phyloP scores from a whole-genome alignment of 768 basidiomycete genomes.

The Sporobolomyces pararoseus region DNA sequence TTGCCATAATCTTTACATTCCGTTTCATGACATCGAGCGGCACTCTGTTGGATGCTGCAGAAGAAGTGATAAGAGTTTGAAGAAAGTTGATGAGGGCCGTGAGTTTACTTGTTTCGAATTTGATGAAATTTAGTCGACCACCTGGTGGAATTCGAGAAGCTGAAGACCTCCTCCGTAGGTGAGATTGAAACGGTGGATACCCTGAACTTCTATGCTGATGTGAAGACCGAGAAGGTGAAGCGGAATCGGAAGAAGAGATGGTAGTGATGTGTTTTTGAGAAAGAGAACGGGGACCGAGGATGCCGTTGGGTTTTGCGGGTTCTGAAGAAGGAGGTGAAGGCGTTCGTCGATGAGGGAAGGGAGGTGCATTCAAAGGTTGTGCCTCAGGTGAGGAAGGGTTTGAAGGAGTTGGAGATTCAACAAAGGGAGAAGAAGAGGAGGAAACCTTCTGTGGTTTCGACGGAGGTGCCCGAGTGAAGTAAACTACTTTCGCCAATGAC shows the following conservation, averaged over 20 bases:
- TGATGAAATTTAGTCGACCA: slow-evolving; percentile 93
- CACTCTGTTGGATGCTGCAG: slow-evolving; percentile 79
- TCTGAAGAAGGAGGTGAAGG: slow-evolving; percentile 33
- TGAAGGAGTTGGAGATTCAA: slow-evolving; percentile 31
- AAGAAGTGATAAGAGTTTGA: slow-evolving; percentile 75
- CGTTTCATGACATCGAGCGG: slow-evolving; percentile 78
- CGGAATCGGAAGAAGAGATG: slow-evolving; percentile 42
- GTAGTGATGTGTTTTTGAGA: slow-evolving; percentile 53
- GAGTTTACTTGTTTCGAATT: slow-evolving; percentile 90
- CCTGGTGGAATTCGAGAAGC: slow-evolving; percentile 53
- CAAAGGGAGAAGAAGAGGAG: slow-evolving; percentile 27
- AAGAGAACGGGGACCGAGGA: slow-evolving; percentile 52
- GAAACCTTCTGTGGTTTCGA: slow-evolving; percentile 21
- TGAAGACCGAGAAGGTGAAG: slow-evolving; percentile 55
- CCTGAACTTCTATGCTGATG: slow-evolving; percentile 55
- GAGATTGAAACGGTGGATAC: slow-evolving; percentile 35
- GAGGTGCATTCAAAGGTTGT: not conserved
- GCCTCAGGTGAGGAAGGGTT: slow-evolving; percentile 5
- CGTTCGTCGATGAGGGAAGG: slow-evolving; percentile 5
- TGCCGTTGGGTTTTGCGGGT: slow-evolving; percentile 42
- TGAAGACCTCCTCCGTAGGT: slow-evolving; percentile 30
- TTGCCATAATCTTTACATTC: slow-evolving; percentile 94
- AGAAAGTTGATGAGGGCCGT: slow-evolving; percentile 80
- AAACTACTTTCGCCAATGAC: slow-evolving; percentile 94
- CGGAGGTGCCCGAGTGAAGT: slow-evolving; percentile 83